Percentiles rank a stretch among this genome's conserved stretches.
phyloP scores from a whole-genome alignment of 305 asterid species.

The Solanum chacoense region DNA sequence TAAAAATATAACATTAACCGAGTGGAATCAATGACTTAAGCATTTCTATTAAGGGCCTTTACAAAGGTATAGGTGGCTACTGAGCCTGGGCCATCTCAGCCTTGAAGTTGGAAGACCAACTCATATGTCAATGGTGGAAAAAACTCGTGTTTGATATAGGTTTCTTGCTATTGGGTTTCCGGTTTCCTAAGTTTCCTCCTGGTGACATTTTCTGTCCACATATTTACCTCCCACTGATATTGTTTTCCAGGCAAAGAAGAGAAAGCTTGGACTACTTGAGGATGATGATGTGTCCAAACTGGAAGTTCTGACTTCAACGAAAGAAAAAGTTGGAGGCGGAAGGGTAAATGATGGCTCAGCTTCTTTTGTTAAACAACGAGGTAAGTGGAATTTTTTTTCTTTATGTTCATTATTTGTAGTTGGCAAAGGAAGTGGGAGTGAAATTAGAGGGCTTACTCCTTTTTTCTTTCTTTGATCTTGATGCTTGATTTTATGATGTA shows the following conservation, averaged over 20 bases:
- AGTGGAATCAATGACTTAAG: background rate
- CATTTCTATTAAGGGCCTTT: background rate
- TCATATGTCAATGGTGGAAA: background rate
- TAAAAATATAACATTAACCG: background rate
- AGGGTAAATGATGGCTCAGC: conserved; percentile 16
- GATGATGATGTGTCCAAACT: conserved; percentile 30
- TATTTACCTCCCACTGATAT: background rate
- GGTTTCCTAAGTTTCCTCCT: background rate
- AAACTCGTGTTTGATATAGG: background rate
- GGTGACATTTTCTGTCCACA: background rate
- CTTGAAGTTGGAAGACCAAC: background rate
- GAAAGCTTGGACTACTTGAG: conserved; percentile 67
- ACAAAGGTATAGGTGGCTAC: background rate
- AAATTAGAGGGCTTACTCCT: background rate
- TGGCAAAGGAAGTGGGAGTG: background rate
- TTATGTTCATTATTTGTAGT: background rate
- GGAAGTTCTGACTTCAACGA: conserved; percentile 1
- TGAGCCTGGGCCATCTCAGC: background rate
- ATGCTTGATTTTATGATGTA: conserved; percentile 5
- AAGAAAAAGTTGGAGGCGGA: conserved; percentile 31
- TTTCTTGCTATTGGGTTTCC: background rate
- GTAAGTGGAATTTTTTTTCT: conserved; percentile 19
- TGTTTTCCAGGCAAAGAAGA: conserved; percentile 48
- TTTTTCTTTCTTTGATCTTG: background rate
- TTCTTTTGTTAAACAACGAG: conserved; percentile 25